Conservation (phyloP, 139 green algal species). For the Astrephomene gubernaculifera region DNA sequence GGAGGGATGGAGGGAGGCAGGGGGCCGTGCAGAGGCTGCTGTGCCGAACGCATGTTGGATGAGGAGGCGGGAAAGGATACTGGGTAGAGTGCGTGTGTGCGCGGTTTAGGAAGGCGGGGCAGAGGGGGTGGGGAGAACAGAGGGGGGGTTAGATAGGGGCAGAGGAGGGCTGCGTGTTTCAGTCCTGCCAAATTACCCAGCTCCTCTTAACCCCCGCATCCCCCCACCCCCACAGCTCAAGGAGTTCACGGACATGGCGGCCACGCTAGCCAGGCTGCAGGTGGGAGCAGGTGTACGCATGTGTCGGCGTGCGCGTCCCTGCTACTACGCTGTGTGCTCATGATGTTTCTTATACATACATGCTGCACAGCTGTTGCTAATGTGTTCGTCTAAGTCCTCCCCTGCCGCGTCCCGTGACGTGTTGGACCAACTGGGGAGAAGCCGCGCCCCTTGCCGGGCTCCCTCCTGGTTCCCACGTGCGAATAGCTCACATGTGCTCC, state of each 20-base stretch:
- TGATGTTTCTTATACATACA: neutral
- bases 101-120: neutral
- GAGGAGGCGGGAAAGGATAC: neutral
- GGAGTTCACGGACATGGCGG: conserved; percentile 7
- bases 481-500: no score
- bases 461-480: neutral
- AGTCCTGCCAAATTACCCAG: neutral
- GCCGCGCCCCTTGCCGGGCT: neutral
- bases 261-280: neutral
- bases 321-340: neutral
- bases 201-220: neutral
- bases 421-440: neutral
- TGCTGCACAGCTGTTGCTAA: neutral
- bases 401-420: neutral
- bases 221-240: neutral
- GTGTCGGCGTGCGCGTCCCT: neutral
- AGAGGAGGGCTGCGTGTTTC: no score
- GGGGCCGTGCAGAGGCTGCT: no score
- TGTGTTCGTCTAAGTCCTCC: neutral
- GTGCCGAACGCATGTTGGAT: no score
- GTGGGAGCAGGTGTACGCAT: neutral
- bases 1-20: no score
- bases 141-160: no score
- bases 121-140: no score
- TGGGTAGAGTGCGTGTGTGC: neutral